Base-by-base conservation (phyloP, 2,329 filamentous ascomycete genomes). In the Fusarium stilboides region DNA sequence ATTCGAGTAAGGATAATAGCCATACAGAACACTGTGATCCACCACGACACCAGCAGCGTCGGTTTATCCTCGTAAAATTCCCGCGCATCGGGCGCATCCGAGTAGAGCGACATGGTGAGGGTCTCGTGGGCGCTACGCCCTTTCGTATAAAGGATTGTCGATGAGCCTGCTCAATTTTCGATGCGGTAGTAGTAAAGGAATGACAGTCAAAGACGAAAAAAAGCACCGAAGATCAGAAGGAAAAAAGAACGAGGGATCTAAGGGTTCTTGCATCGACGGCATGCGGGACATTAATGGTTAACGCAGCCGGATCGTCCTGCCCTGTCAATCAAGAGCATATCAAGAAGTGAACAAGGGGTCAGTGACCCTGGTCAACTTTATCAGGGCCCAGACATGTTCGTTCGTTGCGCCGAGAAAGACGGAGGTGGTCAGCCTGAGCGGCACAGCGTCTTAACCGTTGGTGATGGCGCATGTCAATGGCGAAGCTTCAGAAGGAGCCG, bases 21-120 rank as follows among this genome's bases (percentile, higher is more conserved):
- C 24, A 92, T 84, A 62, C 93, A 91, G 77, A 94, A 94, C 8
- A 88, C 82, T 22, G 93, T 94, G 69, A 92, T 94, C 94, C 94
- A 98, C 94, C 94, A 97, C 77, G 92, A 94, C 73, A 97, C 94
- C 66, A 98, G 85, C 49, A 98, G 84, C 1, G 94, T 97, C 17
- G 94, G 93, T 77, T 96, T 95, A 80, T 94, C 90, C 44, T 84
- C 72, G 62, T 79, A 74, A 68, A 81, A 81, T 4, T 76, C 70
- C 62, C 80, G 80, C 51, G 80, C 71, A 34, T 80, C 79, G 56
- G 86, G 86, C 33, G 86, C 82, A 8, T 80, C 75, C 3, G 86
- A 85, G 73, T 89, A 89, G 70, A 89, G 78, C 50, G 80, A 71
- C 87, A 89, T 89, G 64, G 64, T 80, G 77, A 26, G 31, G 43